These are phyloP conservation scores for Lycium ferocissimum DNA, from an alignment of 257 asterid genomes.

Conservation along the genomic window DNA sequence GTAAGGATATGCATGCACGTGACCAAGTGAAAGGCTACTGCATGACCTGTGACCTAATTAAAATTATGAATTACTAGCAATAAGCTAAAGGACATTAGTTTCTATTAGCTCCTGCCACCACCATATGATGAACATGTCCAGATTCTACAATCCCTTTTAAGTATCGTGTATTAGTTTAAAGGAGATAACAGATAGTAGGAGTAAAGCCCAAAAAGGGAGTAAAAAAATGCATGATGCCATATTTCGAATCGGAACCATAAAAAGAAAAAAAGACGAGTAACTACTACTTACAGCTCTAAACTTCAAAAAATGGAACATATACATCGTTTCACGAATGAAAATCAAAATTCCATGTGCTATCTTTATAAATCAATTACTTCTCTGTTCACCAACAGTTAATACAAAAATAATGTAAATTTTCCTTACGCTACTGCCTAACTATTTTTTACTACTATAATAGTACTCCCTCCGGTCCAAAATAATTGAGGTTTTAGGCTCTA, in stretches of 20 bases:
- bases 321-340: background rate
- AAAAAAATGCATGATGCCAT: background rate
- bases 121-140: background rate
- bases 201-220: background rate
- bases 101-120: background rate
- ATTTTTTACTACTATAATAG: background rate
- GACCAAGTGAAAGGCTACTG: conserved; percentile 23
- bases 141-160: background rate
- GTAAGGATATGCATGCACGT: conserved; percentile 25
- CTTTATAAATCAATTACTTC: background rate
- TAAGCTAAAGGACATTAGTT: conserved; percentile 5
- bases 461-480: too few species aligned
- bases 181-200: background rate
- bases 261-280: too few species aligned
- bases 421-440: too few species aligned
- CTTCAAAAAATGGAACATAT: too few species aligned
- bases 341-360: too few species aligned
- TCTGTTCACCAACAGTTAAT: too few species aligned
- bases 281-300: background rate
- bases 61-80: too few species aligned
- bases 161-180: background rate
- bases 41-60: background rate
- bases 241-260: background rate
- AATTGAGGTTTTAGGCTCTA: too few species aligned
- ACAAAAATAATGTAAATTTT: too few species aligned